Base-by-base conservation (phyloP, 2,329 filamentous ascomycete genomes). In the Chaetomium olivaceum region DNA sequence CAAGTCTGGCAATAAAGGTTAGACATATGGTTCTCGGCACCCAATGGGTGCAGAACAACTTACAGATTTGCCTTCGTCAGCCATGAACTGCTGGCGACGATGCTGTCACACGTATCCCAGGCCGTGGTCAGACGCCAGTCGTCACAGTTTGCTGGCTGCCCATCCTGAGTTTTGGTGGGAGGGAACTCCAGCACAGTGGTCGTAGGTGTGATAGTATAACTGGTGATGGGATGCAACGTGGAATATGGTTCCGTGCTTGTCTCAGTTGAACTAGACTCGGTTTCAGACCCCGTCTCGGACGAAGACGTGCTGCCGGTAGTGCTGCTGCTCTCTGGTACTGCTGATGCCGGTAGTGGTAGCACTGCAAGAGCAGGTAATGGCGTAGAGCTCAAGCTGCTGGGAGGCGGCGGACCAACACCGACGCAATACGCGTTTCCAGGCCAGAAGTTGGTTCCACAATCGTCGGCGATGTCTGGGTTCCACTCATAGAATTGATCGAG, bases 391-490 rank as follows among this genome's bases (percentile, higher is more conserved):
- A 58, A 9, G 21, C 56, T 58, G 39, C 36, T 58, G 2, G 56
- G 56, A 29, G 39, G 23, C 21, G 36, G 12, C 12, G 56, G 31
- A 4, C 58, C 46, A 4, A 54, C 59, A 21, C 59, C 59, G 25
- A 46, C 59, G 50, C 50, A 55, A 11, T 46, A 55, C 4, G 58
- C 58, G 21, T 52, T 43, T 2, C 31, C 33, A 23, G 48, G 29
- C 58, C 58, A 60, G 58, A 60, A 60, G 46, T 51, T 51, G 58
- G 43, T 51, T 14, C 43, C 58, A 7, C 39, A 43, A 19, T 43
- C 39, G 16, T 43, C 39, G 39, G 39, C 39, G 16, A 43, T 43
- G 16, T 43, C 39, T 43, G 39, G 39, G 16, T 43, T 43, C 39
- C 39, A 43, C 16, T 43, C 39, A 43, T 43, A 43, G 39, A 43